A percentile compares a stretch with the other conserved stretches of the same genome.
These are phyloP conservation scores for Huntiella omanensis DNA, from an alignment of 2,329 filamentous ascomycete genomes.

Conservation along the genomic window DNA sequence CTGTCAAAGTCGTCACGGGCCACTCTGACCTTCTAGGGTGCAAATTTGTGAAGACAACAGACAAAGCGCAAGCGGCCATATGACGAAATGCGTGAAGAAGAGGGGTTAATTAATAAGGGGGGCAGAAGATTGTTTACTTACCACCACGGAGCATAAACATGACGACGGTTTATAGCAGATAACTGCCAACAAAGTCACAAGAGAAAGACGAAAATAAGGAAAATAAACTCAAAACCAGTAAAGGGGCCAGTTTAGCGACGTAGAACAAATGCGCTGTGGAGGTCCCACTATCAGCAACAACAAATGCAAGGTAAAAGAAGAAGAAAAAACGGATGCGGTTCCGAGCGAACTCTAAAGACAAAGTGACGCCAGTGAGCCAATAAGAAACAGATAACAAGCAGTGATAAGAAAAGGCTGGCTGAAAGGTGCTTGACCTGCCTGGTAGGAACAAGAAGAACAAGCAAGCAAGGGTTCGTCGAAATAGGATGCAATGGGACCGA, in stretches of 20 bases:
- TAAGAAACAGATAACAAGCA: no score
- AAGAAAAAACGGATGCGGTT: no score
- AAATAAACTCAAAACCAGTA: not conserved
- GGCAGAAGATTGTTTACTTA: constrained; percentile 18
- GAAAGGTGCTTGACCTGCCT: no score
- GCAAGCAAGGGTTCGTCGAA: no score
- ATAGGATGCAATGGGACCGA: no score
- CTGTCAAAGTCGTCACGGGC: not conserved
- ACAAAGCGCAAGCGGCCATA: not conserved
- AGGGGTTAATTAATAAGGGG: constrained; percentile 3
- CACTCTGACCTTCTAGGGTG: not conserved
- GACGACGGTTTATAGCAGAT: not conserved
- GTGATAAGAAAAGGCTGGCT: no score
- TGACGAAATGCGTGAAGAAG: not conserved
- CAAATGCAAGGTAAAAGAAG: no score
- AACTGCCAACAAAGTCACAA: not conserved
- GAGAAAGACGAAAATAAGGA: not conserved
- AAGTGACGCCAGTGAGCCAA: no score
- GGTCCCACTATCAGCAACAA: no score
- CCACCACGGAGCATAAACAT: constrained; percentile 28
- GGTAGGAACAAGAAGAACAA: no score
- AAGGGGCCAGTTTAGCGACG: not conserved
- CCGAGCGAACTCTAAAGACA: no score
- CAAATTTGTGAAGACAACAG: not conserved
- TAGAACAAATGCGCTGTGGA: no score